These are phyloP conservation scores for Leucocoprinus sp. DNA, from an alignment of 768 basidiomycete genomes.

Conservation along the genomic window DNA sequence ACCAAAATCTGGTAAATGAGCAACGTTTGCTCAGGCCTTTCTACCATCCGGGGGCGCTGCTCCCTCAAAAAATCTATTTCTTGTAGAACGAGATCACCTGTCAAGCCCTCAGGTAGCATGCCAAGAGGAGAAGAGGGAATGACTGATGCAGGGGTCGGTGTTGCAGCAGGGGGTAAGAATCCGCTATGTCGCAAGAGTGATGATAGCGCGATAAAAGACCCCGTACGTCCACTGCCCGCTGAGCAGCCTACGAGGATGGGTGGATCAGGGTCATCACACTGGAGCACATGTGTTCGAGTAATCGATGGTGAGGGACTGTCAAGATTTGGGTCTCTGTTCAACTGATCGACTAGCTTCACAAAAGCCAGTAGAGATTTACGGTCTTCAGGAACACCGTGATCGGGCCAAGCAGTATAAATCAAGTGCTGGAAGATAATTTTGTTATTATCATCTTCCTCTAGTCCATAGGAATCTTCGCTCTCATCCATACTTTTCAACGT, in stretches of 20 bases:
- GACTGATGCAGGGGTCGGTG: slow-evolving; percentile 21
- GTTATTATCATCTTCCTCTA: slow-evolving; percentile 19
- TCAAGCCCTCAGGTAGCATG: slow-evolving; percentile 37
- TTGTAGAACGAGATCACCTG: slow-evolving; percentile 51
- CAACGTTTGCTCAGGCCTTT: slow-evolving; percentile 54
- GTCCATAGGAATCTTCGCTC: slow-evolving; percentile 10
- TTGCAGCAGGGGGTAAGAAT: slow-evolving; percentile 32
- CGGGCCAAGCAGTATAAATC: slow-evolving; percentile 75
- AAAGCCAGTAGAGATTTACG: slow-evolving; percentile 54
- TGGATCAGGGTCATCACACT: slow-evolving; percentile 45
- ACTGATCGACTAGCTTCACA: slow-evolving; percentile 50
- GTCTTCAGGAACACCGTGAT: slow-evolving; percentile 75
- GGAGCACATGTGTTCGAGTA: slow-evolving; percentile 10
- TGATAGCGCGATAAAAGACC: slow-evolving; percentile 74
- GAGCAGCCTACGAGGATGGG: slow-evolving; percentile 81
- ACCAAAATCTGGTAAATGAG: slow-evolving; percentile 58
- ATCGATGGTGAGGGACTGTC: slow-evolving; percentile 17
- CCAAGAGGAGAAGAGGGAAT: slow-evolving; percentile 50
- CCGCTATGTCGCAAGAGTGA: slow-evolving; percentile 64
- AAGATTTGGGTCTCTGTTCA: slow-evolving; percentile 43
- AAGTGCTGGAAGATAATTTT: slow-evolving; percentile 58
- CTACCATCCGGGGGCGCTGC: slow-evolving; percentile 78
- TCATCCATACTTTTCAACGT: background rate
- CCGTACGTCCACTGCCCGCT: slow-evolving; percentile 83
- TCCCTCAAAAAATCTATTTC: slow-evolving; percentile 77